These are phyloP conservation scores for Cryptococcus maquisensis DNA, from an alignment of 1,284 basidiomycete species.

Conservation along the genomic window DNA sequence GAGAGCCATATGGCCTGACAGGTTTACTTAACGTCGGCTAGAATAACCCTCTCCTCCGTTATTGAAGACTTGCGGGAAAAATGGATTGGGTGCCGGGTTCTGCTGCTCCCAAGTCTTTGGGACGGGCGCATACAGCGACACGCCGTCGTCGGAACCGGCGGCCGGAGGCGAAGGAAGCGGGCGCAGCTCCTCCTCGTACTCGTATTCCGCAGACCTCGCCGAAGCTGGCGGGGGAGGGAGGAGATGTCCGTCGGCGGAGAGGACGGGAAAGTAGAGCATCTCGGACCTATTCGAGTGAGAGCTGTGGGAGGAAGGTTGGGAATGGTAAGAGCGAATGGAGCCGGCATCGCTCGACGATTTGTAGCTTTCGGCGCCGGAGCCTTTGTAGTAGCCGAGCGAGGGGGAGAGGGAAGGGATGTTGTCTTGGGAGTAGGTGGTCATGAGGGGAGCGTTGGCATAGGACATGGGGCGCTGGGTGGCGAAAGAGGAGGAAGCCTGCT, in stretches of 20 bases:
- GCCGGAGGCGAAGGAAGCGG: slow-evolving; percentile 13
- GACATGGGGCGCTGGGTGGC: slow-evolving; percentile 12
- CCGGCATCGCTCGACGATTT: background rate
- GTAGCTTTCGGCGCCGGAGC: no score
- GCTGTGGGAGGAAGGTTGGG: slow-evolving; percentile 7
- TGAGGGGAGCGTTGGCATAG: slow-evolving; percentile 12
- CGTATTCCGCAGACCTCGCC: slow-evolving; percentile 13
- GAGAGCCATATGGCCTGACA: no score
- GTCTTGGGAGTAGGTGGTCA: slow-evolving; percentile 2
- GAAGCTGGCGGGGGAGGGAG: slow-evolving; percentile 29
- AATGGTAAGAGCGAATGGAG: slow-evolving; percentile 4
- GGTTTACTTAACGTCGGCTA: no score
- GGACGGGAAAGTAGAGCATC: slow-evolving; percentile 33
- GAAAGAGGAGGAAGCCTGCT: background rate
- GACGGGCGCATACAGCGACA: slow-evolving; percentile 9
- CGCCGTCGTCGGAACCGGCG: background rate
- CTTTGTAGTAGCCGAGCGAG: background rate
- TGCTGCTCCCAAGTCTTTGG: slow-evolving; percentile 4
- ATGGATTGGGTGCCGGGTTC: no score
- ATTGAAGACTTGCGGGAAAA: background rate
- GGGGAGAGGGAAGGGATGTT: slow-evolving; percentile 3
- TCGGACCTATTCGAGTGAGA: slow-evolving; percentile 25
- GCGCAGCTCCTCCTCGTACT: slow-evolving; percentile 4
- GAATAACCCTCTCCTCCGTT: background rate
- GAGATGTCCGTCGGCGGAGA: slow-evolving; percentile 34